Percentiles rank a stretch among this genome's conserved stretches.
Evolutionary conservation across 1,284 basidiomycete genomes (phyloP).

Genomic region (Apiotrichum montevideense): DNA sequence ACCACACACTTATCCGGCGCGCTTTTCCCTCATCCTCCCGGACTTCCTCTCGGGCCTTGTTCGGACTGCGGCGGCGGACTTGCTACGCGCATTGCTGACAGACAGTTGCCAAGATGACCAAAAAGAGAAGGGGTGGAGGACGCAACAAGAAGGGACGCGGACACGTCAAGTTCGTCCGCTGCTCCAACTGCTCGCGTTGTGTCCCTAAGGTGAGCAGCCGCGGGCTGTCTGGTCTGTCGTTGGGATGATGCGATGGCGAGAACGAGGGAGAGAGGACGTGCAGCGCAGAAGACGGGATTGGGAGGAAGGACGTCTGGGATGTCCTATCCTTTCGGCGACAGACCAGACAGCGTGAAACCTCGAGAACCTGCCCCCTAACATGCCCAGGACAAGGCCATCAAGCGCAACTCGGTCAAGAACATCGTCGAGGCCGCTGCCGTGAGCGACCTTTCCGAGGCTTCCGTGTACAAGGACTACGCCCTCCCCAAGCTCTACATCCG

Average conservation of each 20-base stretch:
- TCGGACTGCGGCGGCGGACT: too few relatives aligned
- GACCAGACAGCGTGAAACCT: slow-evolving; percentile 2
- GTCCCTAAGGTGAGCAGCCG: slow-evolving; percentile 59
- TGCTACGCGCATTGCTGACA: too few relatives aligned
- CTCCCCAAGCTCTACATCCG: slow-evolving; percentile 99
- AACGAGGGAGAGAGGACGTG: neutral
- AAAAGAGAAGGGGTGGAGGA: slow-evolving; percentile 98
- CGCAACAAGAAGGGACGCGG: slow-evolving; percentile 99
- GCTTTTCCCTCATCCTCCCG: neutral
- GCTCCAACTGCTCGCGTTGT: slow-evolving; percentile 86
- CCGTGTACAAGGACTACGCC: slow-evolving; percentile 92
- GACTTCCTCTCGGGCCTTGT: neutral
- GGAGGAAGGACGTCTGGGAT: neutral
- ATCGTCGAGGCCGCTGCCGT: slow-evolving; percentile 99
- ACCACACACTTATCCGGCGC: too few relatives aligned
- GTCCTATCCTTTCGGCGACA: neutral
- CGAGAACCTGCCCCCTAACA: neutral
- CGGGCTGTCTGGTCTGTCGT: neutral
- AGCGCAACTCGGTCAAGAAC: slow-evolving; percentile 98
- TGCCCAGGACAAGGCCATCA: slow-evolving; percentile 93
- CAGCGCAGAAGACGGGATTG: neutral
- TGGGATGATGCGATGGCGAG: neutral
- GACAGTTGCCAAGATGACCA: slow-evolving; percentile 57
- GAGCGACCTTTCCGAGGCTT: slow-evolving; percentile 94
- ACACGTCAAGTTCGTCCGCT: slow-evolving; percentile 88